phyloP scores from a whole-genome alignment of 1,284 basidiomycete species.

The Pyrrhoderma noxium region DNA sequence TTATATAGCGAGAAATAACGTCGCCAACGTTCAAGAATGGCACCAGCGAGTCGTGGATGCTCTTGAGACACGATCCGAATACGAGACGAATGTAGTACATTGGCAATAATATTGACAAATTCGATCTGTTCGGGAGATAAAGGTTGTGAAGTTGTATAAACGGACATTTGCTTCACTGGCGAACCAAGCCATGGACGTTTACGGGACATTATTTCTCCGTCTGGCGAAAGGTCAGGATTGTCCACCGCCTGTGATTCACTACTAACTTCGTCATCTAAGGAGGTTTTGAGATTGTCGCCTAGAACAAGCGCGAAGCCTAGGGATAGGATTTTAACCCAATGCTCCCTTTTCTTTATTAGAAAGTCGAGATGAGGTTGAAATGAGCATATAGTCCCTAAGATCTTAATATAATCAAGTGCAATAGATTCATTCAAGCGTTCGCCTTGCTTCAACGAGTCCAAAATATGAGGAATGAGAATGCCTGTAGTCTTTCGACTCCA shows the following conservation, averaged over 20 bases:
- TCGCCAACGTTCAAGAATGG: constrained; percentile 57
- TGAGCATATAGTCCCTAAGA: constrained; percentile 55
- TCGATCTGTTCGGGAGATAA: constrained; percentile 63
- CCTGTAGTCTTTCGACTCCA: constrained; percentile 43
- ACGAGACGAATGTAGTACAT: constrained; percentile 54
- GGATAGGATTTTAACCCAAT: constrained; percentile 65
- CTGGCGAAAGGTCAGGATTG: constrained; percentile 20
- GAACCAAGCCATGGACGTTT: background rate
- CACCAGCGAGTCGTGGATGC: constrained; percentile 34
- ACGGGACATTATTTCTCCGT: constrained; percentile 18
- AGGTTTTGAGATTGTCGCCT: constrained; percentile 46
- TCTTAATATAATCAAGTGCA: constrained; percentile 77
- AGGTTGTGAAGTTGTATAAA: constrained; percentile 24
- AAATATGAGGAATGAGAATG: constrained; percentile 63
- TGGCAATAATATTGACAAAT: constrained; percentile 57
- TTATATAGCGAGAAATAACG: constrained; percentile 62
- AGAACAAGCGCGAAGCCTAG: constrained; percentile 75
- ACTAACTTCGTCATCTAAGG: constrained; percentile 35
- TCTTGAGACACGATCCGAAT: constrained; percentile 44
- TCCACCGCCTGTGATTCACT: constrained; percentile 22
- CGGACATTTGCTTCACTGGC: background rate
- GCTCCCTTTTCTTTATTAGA: constrained; percentile 40
- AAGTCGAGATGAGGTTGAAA: constrained; percentile 76
- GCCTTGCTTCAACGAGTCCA: constrained; percentile 51
- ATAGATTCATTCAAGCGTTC: constrained; percentile 56